phyloP scores from a whole-genome alignment of 2,329 filamentous ascomycete genomes.

The Moelleriella libera region DNA sequence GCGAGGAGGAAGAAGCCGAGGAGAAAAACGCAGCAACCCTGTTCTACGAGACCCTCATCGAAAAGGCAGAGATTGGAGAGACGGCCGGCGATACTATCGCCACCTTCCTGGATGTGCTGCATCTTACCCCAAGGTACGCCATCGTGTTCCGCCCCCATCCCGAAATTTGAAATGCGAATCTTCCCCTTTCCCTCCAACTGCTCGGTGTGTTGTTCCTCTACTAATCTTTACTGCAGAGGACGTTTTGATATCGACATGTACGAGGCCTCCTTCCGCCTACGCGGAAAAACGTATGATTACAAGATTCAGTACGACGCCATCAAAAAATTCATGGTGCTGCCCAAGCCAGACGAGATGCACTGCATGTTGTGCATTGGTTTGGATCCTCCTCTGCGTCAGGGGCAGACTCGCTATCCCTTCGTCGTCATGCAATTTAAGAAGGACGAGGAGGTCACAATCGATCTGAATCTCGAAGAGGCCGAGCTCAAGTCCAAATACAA shows the following conservation, averaged over 20 bases:
- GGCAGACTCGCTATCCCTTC: slow-evolving; percentile 95
- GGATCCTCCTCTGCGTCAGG: slow-evolving; percentile 88
- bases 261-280: slow-evolving; percentile 89
- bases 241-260: slow-evolving; percentile 99
- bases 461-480: slow-evolving; percentile 90
- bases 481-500: slow-evolving; percentile 74
- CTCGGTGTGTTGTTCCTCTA: not conserved
- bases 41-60: slow-evolving; percentile 97
- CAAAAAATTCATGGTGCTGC: slow-evolving; percentile 97
- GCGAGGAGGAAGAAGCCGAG: slow-evolving; percentile 37
- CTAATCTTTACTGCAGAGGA: slow-evolving; percentile 44
- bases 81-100: slow-evolving; percentile 97
- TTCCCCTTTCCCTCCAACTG: too few relatives aligned
- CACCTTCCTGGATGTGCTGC: slow-evolving; percentile 90
- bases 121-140: slow-evolving; percentile 76
- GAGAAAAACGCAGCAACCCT: slow-evolving; percentile 91
- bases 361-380: slow-evolving; percentile 89
- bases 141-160: too few relatives aligned
- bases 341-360: slow-evolving; percentile 96
- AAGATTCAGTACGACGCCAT: slow-evolving; percentile 97
- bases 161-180: too few relatives aligned
- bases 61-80: slow-evolving; percentile 97
- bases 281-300: slow-evolving; percentile 99
- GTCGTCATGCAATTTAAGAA: slow-evolving; percentile 98
- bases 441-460: slow-evolving; percentile 92